Evolutionary conservation across 164 flowering plant genomes (phyloP).

Genomic region (Aristolochia fimbriata): DNA sequence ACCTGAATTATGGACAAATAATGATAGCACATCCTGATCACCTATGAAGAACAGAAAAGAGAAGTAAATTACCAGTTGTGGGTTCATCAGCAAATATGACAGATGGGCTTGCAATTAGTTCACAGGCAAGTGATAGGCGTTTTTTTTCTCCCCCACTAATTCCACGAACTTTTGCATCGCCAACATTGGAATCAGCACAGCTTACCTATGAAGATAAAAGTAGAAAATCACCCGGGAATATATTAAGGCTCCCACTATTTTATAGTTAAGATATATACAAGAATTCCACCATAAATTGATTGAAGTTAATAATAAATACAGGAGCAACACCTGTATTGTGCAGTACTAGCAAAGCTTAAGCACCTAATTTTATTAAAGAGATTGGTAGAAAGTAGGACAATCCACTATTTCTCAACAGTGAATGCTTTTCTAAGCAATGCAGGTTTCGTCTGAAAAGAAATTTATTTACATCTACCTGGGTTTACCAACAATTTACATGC

Average conservation of each 20-base stretch:
- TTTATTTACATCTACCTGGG: background rate
- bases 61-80: slow-evolving; percentile 59
- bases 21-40: no score
- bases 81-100: slow-evolving; percentile 99
- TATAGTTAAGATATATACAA: no score
- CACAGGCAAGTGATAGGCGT: slow-evolving; percentile 91
- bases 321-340: no score
- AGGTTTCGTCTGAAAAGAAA: background rate
- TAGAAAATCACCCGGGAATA: background rate
- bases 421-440: background rate
- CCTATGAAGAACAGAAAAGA: background rate
- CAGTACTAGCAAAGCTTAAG: no score
- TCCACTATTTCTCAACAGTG: no score
- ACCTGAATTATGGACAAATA: no score
- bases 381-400: no score
- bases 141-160: slow-evolving; percentile 99
- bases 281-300: no score
- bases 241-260: background rate
- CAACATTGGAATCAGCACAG: slow-evolving; percentile 87
- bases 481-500: no score
- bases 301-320: no score
- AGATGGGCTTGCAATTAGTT: slow-evolving; percentile 95
- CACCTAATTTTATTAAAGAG: no score
- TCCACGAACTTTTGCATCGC: slow-evolving; percentile 96
- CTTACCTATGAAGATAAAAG: slow-evolving; percentile 41